Conservation (phyloP, 2,329 filamentous ascomycete genomes). For the Amesomyces nigricolor region DNA sequence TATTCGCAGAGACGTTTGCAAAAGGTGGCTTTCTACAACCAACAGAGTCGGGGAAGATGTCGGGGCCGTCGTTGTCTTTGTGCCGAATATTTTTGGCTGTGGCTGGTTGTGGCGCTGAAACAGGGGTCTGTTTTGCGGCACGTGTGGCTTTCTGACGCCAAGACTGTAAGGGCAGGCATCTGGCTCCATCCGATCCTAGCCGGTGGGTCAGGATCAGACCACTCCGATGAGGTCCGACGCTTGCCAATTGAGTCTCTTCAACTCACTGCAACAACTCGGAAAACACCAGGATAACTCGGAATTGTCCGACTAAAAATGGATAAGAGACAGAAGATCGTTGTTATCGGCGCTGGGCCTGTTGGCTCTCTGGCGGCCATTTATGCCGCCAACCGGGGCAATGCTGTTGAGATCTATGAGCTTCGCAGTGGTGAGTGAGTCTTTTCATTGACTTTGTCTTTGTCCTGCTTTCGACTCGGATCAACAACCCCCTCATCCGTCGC, state of each 20-base stretch:
- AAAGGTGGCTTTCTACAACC: background rate
- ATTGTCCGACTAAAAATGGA: slow-evolving; percentile 27
- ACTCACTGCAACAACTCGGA: background rate
- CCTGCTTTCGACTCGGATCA: background rate
- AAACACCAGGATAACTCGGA: background rate
- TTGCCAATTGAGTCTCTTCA: background rate
- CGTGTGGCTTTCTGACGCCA: background rate
- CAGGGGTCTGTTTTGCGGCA: background rate
- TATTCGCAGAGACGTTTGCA: no score
- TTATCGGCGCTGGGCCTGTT: slow-evolving; percentile 90
- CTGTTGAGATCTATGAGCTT: slow-evolving; percentile 92
- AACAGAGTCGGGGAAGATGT: background rate
- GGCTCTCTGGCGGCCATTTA: slow-evolving; percentile 89
- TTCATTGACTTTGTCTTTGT: background rate
- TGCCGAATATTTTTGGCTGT: slow-evolving; percentile 11
- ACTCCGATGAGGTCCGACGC: background rate
- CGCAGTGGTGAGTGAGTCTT: slow-evolving; percentile 75
- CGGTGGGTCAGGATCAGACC: slow-evolving; percentile 8
- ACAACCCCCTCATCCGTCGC: no score
- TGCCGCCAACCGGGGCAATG: slow-evolving; percentile 77
- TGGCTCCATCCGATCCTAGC: slow-evolving; percentile 11
- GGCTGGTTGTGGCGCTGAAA: slow-evolving; percentile 12
- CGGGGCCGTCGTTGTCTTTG: background rate
- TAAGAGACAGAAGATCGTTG: slow-evolving; percentile 60
- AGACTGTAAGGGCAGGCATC: background rate